Evolutionary conservation across 2,329 filamentous ascomycete species (phyloP).

Genomic region (Chalara sp.): DNA sequence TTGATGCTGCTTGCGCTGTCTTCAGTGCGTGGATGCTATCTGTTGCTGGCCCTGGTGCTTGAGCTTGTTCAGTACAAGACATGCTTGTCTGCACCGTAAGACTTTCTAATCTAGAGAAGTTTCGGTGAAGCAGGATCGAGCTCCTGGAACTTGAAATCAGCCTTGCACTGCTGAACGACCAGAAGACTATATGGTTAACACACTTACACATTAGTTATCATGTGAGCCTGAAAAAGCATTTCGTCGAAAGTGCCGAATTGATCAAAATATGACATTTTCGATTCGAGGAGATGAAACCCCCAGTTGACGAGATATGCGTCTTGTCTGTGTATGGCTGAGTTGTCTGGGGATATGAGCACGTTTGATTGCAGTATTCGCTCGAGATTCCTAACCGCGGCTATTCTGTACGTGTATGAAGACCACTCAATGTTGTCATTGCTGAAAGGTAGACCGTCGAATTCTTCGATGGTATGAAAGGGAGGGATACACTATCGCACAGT

Average conservation of each 20-base stretch:
- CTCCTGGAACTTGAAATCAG: constrained; percentile 31
- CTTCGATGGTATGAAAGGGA: constrained; percentile 56
- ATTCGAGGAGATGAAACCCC: constrained; percentile 67
- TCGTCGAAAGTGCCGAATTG: constrained; percentile 70
- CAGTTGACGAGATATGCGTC: constrained; percentile 59
- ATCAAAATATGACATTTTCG: constrained; percentile 63
- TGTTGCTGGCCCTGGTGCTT: constrained; percentile 31
- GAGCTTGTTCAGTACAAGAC: constrained; percentile 44
- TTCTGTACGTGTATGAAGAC: constrained; percentile 78
- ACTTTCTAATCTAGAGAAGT: constrained; percentile 65
- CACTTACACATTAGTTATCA: constrained; percentile 52
- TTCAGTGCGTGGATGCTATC: constrained; percentile 60
- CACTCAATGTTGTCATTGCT: constrained; percentile 61
- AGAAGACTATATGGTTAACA: no score
- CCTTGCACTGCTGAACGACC: neutral
- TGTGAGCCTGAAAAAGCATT: constrained; percentile 84
- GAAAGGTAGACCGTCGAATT: constrained; percentile 64
- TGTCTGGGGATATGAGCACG: constrained; percentile 42
- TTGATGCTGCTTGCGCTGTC: constrained; percentile 69
- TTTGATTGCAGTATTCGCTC: constrained; percentile 62
- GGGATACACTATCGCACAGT: constrained; percentile 48
- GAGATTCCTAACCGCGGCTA: constrained; percentile 72
- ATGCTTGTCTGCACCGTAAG: constrained; percentile 49
- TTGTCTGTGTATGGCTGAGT: constrained; percentile 47
- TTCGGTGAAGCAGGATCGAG: constrained; percentile 71